phyloP scores from a whole-genome alignment of 352 stramenopile species.

The Phytophthora foliorum region DNA sequence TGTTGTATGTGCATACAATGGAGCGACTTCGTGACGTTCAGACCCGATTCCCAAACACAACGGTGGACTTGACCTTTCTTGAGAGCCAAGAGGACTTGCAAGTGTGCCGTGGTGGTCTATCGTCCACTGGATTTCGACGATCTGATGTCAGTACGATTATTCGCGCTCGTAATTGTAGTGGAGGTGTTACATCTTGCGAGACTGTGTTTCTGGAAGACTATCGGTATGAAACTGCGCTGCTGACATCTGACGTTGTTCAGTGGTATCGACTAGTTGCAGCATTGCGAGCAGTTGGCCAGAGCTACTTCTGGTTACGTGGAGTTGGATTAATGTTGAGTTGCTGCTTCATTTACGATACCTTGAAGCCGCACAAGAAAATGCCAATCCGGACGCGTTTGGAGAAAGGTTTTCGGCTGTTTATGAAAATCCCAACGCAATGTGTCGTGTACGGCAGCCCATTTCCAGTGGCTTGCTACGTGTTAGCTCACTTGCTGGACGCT shows the following conservation, averaged over 20 bases:
- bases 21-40: constrained; percentile 13
- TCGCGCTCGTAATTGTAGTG: constrained; percentile 26
- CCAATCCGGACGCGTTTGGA: background rate
- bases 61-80: constrained; percentile 32
- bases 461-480: constrained; percentile 50
- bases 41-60: constrained; percentile 14
- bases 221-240: constrained; percentile 40
- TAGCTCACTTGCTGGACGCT: constrained; percentile 57
- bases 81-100: constrained; percentile 38
- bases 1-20: constrained; percentile 29
- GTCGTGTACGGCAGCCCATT: constrained; percentile 59
- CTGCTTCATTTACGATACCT: constrained; percentile 24
- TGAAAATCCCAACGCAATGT: constrained; percentile 56
- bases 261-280: constrained; percentile 40
- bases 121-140: constrained; percentile 18
- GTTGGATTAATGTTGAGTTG: constrained; percentile 32
- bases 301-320: constrained; percentile 48
- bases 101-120: constrained; percentile 13
- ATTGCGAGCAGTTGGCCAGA: constrained; percentile 43
- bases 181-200: constrained; percentile 21
- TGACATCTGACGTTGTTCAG: constrained; percentile 33
- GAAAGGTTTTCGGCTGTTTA: constrained; percentile 37
- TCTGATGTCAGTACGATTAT: constrained; percentile 38
- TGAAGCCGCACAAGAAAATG: background rate
- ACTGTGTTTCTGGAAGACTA: constrained; percentile 57